Conservation (phyloP, 2,329 filamentous ascomycete genomes). For the Lithohypha guttulata region DNA sequence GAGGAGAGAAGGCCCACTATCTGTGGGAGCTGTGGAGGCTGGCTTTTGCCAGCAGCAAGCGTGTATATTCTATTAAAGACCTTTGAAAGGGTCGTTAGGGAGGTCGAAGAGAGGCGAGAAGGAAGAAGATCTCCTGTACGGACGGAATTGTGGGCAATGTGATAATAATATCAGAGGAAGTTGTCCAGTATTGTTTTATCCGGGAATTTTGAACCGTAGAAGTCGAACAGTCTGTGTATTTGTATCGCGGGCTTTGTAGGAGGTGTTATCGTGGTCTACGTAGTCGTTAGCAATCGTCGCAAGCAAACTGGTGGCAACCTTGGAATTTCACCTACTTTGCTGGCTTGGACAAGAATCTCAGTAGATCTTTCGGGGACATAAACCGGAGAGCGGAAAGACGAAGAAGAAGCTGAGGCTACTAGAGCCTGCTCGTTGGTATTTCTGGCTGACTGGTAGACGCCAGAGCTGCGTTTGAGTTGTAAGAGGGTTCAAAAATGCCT, state of each 20-base stretch:
- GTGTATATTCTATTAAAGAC: conserved; percentile 33
- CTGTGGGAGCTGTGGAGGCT: conserved; percentile 54
- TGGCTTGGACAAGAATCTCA: conserved; percentile 88
- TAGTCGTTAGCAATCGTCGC: not conserved
- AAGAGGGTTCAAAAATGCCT: conserved; percentile 6
- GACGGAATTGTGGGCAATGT: conserved; percentile 73
- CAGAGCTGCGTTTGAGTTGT: conserved; percentile 4
- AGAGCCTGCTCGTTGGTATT: conserved; percentile 1
- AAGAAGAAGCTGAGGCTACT: conserved; percentile 3
- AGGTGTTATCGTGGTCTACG: conserved; percentile 57
- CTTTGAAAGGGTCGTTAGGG: conserved; percentile 69
- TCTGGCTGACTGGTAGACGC: conserved; percentile 4
- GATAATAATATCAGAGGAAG: conserved; percentile 36
- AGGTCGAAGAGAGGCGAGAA: conserved; percentile 73
- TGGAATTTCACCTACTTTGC: conserved; percentile 60
- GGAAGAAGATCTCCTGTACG: conserved; percentile 69
- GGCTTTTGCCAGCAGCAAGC: conserved; percentile 73
- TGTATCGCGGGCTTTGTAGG: too few species aligned
- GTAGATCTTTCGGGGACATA: conserved; percentile 86
- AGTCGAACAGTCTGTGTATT: conserved; percentile 37
- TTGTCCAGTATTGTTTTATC: conserved; percentile 35
- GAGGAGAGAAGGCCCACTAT: conserved; percentile 95
- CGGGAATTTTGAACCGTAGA: conserved; percentile 30
- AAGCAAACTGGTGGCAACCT: conserved; percentile 3
- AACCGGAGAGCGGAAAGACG: conserved; percentile 36